Evolutionary conservation across 345 rosid genomes (phyloP).

Genomic region (Linum trigynum): DNA sequence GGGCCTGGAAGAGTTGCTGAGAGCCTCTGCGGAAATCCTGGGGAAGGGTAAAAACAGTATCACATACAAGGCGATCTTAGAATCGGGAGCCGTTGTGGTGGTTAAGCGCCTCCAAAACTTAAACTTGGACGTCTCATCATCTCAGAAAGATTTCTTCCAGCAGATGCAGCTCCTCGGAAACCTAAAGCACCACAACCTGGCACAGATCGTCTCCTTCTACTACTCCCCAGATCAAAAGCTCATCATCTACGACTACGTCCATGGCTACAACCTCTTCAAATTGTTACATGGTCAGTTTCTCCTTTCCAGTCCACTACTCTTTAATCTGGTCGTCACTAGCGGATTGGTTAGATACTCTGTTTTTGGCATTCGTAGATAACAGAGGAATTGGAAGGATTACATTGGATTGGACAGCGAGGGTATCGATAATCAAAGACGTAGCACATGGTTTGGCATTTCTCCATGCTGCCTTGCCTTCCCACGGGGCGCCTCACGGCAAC

Average conservation of each 20-base stretch:
- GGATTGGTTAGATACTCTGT: background rate
- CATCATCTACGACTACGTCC: constrained; percentile 36
- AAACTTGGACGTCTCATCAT: constrained; percentile 27
- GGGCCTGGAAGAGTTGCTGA: constrained; percentile 48
- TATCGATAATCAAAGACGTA: too few species aligned
- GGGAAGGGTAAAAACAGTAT: constrained; percentile 42
- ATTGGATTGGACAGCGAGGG: constrained; percentile 19
- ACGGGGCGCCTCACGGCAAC: constrained; percentile 46
- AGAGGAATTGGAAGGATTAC: background rate
- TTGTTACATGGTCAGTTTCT: constrained; percentile 42
- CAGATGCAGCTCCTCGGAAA: constrained; percentile 49
- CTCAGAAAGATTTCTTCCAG: constrained; percentile 38
- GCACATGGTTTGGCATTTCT: constrained; percentile 26
- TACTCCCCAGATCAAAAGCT: constrained; percentile 47
- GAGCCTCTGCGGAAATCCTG: constrained; percentile 43
- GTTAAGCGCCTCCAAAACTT: constrained; percentile 42
- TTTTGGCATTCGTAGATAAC: background rate
- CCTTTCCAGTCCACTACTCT: too few species aligned
- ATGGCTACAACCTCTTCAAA: constrained; percentile 35
- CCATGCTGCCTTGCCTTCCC: constrained; percentile 35
- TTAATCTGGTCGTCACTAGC: too few species aligned
- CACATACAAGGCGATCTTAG: constrained; percentile 42
- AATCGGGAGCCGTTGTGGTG: constrained; percentile 32
- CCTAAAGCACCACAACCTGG: constrained; percentile 38
- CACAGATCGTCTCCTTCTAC: constrained; percentile 37